Percentiles rank a stretch among this genome's conserved stretches.
Evolutionary conservation across 2,329 filamentous ascomycete genomes (phyloP).

Genomic region (Metarhizium humberi): DNA sequence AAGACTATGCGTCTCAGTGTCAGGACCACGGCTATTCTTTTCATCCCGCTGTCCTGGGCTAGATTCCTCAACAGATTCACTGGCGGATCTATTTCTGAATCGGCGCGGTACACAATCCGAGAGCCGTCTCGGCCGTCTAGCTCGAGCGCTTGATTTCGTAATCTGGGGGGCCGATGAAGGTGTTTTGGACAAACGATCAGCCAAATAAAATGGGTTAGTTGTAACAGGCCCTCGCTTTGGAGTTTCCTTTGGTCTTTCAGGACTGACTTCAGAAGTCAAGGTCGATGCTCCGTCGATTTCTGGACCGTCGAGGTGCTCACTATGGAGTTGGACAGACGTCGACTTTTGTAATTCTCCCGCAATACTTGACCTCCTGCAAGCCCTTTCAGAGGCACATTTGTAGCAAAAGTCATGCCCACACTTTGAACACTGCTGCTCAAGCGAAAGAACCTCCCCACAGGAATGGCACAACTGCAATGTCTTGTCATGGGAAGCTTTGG

Average conservation of each 20-base stretch:
- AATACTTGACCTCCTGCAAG: background rate
- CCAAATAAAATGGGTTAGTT: conserved; percentile 23
- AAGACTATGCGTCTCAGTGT: conserved; percentile 19
- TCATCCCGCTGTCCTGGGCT: conserved; percentile 15
- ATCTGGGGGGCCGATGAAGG: conserved; percentile 13
- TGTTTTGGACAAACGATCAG: conserved; percentile 16
- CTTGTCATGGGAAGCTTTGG: conserved; percentile 13
- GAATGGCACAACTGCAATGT: conserved; percentile 36
- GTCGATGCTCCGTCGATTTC: too few species aligned
- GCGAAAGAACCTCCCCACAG: conserved; percentile 32
- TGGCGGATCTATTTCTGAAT: conserved; percentile 7
- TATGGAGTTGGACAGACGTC: background rate
- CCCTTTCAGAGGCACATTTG: conserved; percentile 32
- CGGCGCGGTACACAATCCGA: conserved; percentile 22
- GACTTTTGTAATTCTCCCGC: background rate
- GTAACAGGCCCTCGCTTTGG: conserved; percentile 11
- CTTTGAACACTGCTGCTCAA: conserved; percentile 30
- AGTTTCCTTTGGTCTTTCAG: conserved; percentile 4
- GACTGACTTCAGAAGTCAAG: background rate
- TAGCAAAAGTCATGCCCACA: conserved; percentile 43
- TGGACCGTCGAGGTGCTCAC: background rate
- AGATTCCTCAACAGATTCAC: conserved; percentile 11
- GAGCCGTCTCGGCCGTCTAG: conserved; percentile 11
- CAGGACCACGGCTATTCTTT: background rate
- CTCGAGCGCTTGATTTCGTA: conserved; percentile 11